Evolutionary conservation across 306 rosid species (phyloP).

Genomic region (Acacia melanoxylon): DNA sequence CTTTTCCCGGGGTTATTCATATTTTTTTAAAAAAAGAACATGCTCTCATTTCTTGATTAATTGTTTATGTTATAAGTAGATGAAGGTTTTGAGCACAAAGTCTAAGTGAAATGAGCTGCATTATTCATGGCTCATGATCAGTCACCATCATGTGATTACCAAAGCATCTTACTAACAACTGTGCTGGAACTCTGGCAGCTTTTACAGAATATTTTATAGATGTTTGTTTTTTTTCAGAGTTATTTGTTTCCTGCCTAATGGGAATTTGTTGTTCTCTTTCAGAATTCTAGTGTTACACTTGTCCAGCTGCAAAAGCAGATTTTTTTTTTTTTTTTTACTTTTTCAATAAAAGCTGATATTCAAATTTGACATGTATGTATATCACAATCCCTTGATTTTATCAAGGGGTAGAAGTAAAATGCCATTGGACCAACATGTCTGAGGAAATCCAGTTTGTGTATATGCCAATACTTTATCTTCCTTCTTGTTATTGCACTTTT

Average conservation of each 20-base stretch:
- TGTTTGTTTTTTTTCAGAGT: not conserved
- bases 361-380: not conserved
- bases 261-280: not conserved
- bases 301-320: not conserved
- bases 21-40: not conserved
- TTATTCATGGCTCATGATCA: not conserved
- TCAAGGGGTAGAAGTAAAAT: not conserved
- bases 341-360: not conserved
- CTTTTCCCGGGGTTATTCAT: not conserved
- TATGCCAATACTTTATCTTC: not conserved
- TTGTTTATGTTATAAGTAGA: not conserved
- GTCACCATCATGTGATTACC: not conserved
- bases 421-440: constrained; percentile 6
- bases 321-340: not conserved
- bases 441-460: not conserved
- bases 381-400: not conserved
- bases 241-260: not conserved
- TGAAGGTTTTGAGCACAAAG: not conserved
- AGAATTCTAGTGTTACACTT: not conserved
- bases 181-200: not conserved
- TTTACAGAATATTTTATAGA: not conserved
- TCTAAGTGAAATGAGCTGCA: not conserved
- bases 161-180: not conserved
- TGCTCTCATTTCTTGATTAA: not conserved
- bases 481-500: not conserved